Percentiles rank a stretch among this genome's conserved stretches.
Evolutionary conservation across 192 early-diverging fungal genomes (phyloP).

Genomic region (Backusella luteola): DNA sequence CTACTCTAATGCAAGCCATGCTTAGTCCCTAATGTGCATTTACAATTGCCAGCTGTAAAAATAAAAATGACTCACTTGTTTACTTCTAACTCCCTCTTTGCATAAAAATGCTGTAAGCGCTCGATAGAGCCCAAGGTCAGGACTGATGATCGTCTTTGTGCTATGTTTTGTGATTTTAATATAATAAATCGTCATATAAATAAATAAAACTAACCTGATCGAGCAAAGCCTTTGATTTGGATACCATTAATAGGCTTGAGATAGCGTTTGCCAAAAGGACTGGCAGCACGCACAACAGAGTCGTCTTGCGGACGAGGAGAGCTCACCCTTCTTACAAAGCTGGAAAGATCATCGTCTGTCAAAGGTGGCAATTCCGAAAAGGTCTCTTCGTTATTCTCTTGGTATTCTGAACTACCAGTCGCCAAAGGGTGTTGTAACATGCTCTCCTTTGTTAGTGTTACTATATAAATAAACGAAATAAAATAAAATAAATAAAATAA

Average conservation of each 20-base stretch:
- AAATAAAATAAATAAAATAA: background rate
- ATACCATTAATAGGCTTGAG: slow-evolving; percentile 32
- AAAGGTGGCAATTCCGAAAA: slow-evolving; percentile 4
- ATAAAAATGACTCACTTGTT: slow-evolving; percentile 40
- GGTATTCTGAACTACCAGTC: background rate
- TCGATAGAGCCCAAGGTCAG: slow-evolving; percentile 54
- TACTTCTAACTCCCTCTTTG: slow-evolving; percentile 44
- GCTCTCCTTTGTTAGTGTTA: background rate
- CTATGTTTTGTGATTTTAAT: slow-evolving; percentile 13
- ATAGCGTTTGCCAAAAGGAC: slow-evolving; percentile 29
- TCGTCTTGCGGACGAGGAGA: slow-evolving; percentile 10
- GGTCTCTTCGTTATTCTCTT: background rate
- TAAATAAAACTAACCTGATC: slow-evolving; percentile 23
- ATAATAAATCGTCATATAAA: background rate
- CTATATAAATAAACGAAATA: background rate
- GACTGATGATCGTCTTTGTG: slow-evolving; percentile 46
- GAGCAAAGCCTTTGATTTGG: slow-evolving; percentile 35
- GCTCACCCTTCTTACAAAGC: background rate
- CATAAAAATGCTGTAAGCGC: slow-evolving; percentile 56
- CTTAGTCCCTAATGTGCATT: background rate
- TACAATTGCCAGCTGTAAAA: background rate
- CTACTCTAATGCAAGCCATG: slow-evolving; percentile 14
- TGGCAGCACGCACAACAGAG: slow-evolving; percentile 17
- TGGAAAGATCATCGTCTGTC: slow-evolving; percentile 18
- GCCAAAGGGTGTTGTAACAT: slow-evolving; percentile 23